phyloP scores from a whole-genome alignment of 202 grass and related monocot species.

The Cymbopogon flexuosus region DNA sequence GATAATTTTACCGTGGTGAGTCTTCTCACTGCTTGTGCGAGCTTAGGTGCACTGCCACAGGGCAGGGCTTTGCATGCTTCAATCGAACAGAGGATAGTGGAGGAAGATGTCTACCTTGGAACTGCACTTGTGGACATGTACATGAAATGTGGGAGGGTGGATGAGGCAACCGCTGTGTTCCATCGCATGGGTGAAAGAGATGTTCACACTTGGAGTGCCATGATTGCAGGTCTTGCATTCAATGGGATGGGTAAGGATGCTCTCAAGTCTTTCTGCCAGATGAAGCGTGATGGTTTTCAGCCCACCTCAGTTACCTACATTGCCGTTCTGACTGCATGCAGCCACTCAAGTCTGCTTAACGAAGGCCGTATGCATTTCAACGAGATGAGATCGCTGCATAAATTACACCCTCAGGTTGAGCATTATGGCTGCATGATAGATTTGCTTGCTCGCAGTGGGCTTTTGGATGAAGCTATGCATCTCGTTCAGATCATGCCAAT shows the following conservation, averaged over 20 bases:
- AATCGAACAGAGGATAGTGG: slow-evolving; percentile 46
- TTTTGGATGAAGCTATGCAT: slow-evolving; percentile 52
- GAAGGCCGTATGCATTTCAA: slow-evolving; percentile 50
- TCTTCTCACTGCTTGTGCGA: slow-evolving; percentile 65
- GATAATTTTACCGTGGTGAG: slow-evolving; percentile 62
- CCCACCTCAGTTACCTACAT: slow-evolving; percentile 63
- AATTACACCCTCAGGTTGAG: slow-evolving; percentile 49
- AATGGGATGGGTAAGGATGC: slow-evolving; percentile 55
- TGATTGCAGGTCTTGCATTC: slow-evolving; percentile 60
- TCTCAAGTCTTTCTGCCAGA: slow-evolving; percentile 55
- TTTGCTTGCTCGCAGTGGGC: slow-evolving; percentile 55
- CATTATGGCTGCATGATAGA: slow-evolving; percentile 80
- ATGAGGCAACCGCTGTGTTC: slow-evolving; percentile 49
- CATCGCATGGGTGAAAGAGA: slow-evolving; percentile 44
- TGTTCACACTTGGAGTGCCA: slow-evolving; percentile 46
- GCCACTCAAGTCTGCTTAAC: slow-evolving; percentile 48
- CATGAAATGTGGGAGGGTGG: slow-evolving; percentile 65
- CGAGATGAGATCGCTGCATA: slow-evolving; percentile 53
- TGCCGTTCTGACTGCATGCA: slow-evolving; percentile 66
- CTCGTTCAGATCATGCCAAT: slow-evolving; percentile 59
- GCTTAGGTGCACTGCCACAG: slow-evolving; percentile 62
- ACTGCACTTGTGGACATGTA: slow-evolving; percentile 74
- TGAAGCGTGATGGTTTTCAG: slow-evolving; percentile 44
- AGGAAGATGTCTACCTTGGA: slow-evolving; percentile 52
- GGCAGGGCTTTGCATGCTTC: slow-evolving; percentile 59